Base-by-base conservation (phyloP, 2,329 filamentous ascomycete species). In the Penicillium janthinellum region DNA sequence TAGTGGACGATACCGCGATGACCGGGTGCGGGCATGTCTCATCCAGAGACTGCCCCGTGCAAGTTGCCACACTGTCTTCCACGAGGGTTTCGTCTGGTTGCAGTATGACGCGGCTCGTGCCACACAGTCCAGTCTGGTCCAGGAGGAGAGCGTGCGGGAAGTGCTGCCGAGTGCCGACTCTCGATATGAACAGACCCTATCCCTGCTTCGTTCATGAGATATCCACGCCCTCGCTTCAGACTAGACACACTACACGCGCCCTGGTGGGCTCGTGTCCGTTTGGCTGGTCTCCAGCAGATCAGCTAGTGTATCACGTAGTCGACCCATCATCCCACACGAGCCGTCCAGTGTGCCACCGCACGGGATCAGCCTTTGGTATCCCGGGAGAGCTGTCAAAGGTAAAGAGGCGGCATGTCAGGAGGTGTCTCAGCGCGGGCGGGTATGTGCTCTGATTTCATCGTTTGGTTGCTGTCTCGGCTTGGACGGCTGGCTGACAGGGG, bases 1-100 rank as follows among this genome's bases (percentile, higher is more conserved):
- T 20, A 44, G 45, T 48, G 51, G 52, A 31, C 15, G 7, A 1
- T 28, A 17, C 25, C 15, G 44, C n/a, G 25, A 17, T 47, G 25
- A 14, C 28, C 44, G 25, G 44, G 22, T 47, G 44, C 22, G 56
- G 45, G 56, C 61, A 63, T 63, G 58, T 58, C 56, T 61, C 55
- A 55, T 47, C 35, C 56, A 54, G 35, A 34, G 11, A n/a, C 15
- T 34, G 42, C 22, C 34, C 34, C 17, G 39, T 17, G 17, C 17
- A 17, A 17, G 17, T 17, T 38, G 17, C 49, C 35, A 52, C 35
- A 25, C 35, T 38, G 17, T 35, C 49, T 47, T n/a, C 44, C 44
- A 47, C 44, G 44, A 35, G 28, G 47, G 28, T 35, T 49, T 49
- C 28, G 28, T 35, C 28, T 49, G 47, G 47, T 35, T 31, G 31